These are phyloP conservation scores for Solanum peruvianum DNA, from an alignment of 257 asterid species.

Conservation along the genomic window DNA sequence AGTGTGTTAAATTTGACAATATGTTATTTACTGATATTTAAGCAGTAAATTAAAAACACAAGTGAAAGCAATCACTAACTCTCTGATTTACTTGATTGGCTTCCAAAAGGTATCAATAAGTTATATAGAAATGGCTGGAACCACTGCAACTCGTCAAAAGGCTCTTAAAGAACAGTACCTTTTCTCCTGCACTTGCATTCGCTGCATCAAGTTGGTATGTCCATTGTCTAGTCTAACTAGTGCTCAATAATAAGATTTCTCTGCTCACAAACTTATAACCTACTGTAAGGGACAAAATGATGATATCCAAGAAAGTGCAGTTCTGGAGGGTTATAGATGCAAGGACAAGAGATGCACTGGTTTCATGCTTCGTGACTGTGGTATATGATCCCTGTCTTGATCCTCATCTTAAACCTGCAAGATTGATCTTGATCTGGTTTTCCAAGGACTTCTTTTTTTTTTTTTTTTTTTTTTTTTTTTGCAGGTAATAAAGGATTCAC, in stretches of 20 bases:
- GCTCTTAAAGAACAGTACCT: constrained; percentile 87
- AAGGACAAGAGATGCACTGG: constrained; percentile 50
- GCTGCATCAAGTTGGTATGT: constrained; percentile 68
- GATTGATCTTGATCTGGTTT: neutral
- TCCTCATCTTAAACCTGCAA: neutral
- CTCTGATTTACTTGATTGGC: constrained; percentile 8
- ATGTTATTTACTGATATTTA: neutral
- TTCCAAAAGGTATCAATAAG: constrained; percentile 63
- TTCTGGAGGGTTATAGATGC: constrained; percentile 87
- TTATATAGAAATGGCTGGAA: constrained; percentile 92
- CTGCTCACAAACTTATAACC: neutral
- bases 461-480: constrained; percentile 3
- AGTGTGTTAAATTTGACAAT: neutral
- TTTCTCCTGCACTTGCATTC: constrained; percentile 70
- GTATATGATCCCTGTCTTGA: constrained; percentile 19
- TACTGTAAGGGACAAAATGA: constrained; percentile 45
- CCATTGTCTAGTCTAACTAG: neutral
- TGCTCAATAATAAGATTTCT: neutral
- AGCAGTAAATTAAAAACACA: neutral
- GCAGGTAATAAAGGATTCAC: constrained; percentile 64
- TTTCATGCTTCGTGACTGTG: constrained; percentile 57
- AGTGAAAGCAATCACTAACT: neutral
- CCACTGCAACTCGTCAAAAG: constrained; percentile 78
- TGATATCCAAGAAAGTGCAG: constrained; percentile 83
- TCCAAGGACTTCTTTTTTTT: neutral